These are phyloP conservation scores for Penicillium malachiteum DNA, from an alignment of 495 filamentous ascomycete species.

Conservation along the genomic window DNA sequence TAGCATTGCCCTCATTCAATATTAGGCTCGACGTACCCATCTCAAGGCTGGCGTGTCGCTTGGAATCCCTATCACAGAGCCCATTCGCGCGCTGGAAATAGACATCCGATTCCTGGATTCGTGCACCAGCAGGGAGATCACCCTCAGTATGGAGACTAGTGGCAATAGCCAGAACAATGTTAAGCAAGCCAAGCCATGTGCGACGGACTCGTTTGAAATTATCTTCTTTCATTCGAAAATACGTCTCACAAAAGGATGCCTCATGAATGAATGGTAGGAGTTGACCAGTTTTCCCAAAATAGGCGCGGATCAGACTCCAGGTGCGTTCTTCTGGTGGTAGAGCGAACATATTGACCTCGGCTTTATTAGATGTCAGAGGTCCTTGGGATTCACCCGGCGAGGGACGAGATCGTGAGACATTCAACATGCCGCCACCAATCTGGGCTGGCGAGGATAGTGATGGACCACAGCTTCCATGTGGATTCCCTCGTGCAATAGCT, in stretches of 20 bases:
- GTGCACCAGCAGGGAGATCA: constrained; percentile 10
- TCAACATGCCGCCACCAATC: constrained; percentile 20
- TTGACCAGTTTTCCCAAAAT: constrained; percentile 40
- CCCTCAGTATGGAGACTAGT: constrained; percentile 17
- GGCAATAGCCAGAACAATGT: constrained; percentile 25
- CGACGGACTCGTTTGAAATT: constrained; percentile 33
- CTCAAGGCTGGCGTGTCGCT: constrained; percentile 37
- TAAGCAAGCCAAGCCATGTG: constrained; percentile 29
- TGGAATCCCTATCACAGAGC: constrained; percentile 30
- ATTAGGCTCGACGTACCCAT: constrained; percentile 19
- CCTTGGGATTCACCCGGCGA: neutral
- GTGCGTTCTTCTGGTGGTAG: constrained; percentile 25
- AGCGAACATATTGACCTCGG: constrained; percentile 18
- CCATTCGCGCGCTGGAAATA: constrained; percentile 35
- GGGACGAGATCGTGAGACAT: constrained; percentile 18
- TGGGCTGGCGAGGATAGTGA: neutral
- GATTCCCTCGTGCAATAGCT: constrained; percentile 21
- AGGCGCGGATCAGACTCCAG: constrained; percentile 24
- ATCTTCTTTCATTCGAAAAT: constrained; percentile 27
- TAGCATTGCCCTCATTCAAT: neutral
- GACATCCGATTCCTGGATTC: constrained; percentile 34
- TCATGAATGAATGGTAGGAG: constrained; percentile 41
- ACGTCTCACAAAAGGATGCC: constrained; percentile 35
- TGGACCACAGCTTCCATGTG: neutral
- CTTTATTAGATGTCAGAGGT: neutral